phyloP scores from a whole-genome alignment of 805 yeast species.

The Candida qinlingensis region DNA sequence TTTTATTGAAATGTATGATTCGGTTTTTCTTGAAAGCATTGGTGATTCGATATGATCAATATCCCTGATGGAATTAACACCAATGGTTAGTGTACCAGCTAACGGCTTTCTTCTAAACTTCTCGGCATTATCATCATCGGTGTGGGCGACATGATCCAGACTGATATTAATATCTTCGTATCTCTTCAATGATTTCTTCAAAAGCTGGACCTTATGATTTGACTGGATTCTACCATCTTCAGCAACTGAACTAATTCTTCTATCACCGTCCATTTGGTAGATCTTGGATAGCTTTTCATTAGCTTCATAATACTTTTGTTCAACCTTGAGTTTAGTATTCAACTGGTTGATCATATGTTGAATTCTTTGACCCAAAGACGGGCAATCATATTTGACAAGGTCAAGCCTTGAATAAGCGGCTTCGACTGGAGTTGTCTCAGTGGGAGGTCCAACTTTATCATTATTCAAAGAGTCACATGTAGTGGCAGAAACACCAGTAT shows the following conservation, averaged over 20 bases:
- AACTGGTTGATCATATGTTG: constrained; percentile 93
- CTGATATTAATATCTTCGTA: constrained; percentile 85
- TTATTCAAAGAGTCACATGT: not conserved
- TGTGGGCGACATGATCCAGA: constrained; percentile 50
- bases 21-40: constrained; percentile 71
- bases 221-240: constrained; percentile 83
- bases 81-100: constrained; percentile 71
- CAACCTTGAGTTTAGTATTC: constrained; percentile 91
- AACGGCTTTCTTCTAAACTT: constrained; percentile 77
- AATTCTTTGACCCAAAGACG: constrained; percentile 89
- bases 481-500: not conserved
- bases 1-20: constrained; percentile 69
- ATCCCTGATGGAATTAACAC: constrained; percentile 75
- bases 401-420: constrained; percentile 62
- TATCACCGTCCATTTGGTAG: constrained; percentile 89
- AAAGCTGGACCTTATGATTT: constrained; percentile 75
- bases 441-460: not conserved
- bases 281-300: constrained; percentile 83
- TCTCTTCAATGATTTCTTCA: constrained; percentile 77
- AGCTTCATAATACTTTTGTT: constrained; percentile 88
- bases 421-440: constrained; percentile 13
- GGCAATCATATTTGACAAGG: constrained; percentile 86
- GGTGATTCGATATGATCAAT: constrained; percentile 91
- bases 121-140: constrained; percentile 56
- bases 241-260: constrained; percentile 78